These are phyloP conservation scores for Mycena indigotica DNA, from an alignment of 768 basidiomycete genomes.

Conservation along the genomic window DNA sequence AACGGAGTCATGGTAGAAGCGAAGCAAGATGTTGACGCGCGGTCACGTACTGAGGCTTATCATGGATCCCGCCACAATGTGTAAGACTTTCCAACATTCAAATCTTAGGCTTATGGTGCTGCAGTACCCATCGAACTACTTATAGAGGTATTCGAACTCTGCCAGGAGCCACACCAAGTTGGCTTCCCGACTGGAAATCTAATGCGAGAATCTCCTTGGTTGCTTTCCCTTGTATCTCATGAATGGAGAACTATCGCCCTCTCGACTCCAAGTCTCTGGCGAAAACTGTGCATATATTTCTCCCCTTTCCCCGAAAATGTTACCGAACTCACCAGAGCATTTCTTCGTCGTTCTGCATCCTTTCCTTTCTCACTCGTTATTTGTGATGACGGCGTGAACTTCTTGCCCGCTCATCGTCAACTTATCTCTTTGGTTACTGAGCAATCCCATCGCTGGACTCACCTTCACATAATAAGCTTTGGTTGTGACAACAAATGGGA, in stretches of 20 bases:
- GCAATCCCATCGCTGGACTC: not conserved
- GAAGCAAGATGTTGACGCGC: not conserved
- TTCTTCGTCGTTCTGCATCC: not conserved
- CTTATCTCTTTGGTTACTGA: not conserved
- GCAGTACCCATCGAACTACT: not conserved
- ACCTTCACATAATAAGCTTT: not conserved
- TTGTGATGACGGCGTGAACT: not conserved
- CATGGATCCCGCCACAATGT: not conserved
- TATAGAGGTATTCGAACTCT: not conserved
- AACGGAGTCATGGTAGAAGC: no score
- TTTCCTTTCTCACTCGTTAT: not conserved
- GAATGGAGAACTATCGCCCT: not conserved
- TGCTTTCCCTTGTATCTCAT: constrained; percentile 8
- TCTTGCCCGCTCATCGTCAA: not conserved
- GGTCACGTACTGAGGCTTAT: not conserved
- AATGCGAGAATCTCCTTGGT: not conserved
- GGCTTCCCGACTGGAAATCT: not conserved
- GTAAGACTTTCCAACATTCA: not conserved
- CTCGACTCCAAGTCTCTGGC: constrained; percentile 10
- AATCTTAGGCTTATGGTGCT: not conserved
- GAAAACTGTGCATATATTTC: not conserved
- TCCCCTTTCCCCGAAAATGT: not conserved
- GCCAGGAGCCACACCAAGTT: not conserved
- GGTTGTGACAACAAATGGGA: not conserved
- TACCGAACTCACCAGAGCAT: not conserved